Evolutionary conservation across 1,139 yeast genomes (phyloP).

Genomic region (Kodamaea fungicola): DNA sequence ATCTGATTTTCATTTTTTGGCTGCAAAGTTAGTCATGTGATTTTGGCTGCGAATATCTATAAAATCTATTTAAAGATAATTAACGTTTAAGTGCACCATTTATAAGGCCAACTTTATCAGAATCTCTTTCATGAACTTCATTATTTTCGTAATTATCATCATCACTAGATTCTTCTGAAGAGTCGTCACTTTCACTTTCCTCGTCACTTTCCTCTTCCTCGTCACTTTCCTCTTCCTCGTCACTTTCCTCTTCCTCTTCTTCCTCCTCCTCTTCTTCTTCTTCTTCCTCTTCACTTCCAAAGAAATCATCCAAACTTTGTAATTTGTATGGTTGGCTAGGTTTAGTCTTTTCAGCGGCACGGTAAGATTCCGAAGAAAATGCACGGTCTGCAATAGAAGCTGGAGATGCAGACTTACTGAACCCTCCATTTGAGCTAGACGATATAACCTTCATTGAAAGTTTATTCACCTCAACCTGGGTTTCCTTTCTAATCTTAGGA

Average conservation of each 20-base stretch:
- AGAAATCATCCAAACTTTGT: conserved; percentile 83
- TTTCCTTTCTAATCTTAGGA: conserved; percentile 35
- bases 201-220: conserved; percentile 22
- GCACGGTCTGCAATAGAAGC: conserved; percentile 20
- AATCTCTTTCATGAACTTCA: conserved; percentile 7
- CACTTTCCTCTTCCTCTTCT: conserved; percentile 22
- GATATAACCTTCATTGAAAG: conserved; percentile 14
- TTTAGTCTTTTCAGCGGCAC: conserved; percentile 4
- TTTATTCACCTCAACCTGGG: conserved; percentile 24
- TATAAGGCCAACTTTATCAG: background rate
- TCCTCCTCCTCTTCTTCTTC: conserved; percentile 21
- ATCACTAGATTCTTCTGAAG: conserved; percentile 16
- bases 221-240: conserved; percentile 11
- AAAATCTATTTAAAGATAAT: no score
- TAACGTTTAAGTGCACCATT: background rate
- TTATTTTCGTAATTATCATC: conserved; percentile 24
- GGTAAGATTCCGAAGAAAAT: conserved; percentile 23
- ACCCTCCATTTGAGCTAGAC: conserved; percentile 5
- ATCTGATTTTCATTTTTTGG: no score
- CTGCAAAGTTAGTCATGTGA: no score
- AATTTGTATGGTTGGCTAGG: conserved; percentile 45
- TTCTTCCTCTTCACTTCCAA: conserved; percentile 50
- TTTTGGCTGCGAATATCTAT: no score
- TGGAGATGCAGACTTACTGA: conserved; percentile 20
- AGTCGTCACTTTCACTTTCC: conserved; percentile 14